Percentiles rank a stretch among this genome's conserved stretches.
Conservation (phyloP, 2,329 filamentous ascomycete species). For the Escovopsis weberi region DNA sequence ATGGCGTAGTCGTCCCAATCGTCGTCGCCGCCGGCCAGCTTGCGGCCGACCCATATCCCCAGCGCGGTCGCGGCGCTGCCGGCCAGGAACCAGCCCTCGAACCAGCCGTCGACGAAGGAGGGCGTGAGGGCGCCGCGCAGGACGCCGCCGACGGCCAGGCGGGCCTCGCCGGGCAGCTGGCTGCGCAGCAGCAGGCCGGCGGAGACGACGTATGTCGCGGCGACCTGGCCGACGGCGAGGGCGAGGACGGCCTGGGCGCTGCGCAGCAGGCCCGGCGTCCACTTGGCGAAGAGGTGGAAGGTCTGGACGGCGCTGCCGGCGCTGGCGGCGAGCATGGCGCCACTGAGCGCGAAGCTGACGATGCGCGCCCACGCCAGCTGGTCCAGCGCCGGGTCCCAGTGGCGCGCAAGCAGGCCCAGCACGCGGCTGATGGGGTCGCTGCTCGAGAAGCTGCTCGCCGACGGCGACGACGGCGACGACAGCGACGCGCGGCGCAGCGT, state of each 20-base stretch:
- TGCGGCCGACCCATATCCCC: slow-evolving; percentile 61
- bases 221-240: slow-evolving; percentile 64
- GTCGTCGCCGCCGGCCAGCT: slow-evolving; percentile 37
- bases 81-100: slow-evolving; percentile 71
- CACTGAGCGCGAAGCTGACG: slow-evolving; percentile 71
- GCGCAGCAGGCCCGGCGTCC: slow-evolving; percentile 55
- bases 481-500: slow-evolving; percentile 41
- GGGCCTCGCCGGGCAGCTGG: slow-evolving; percentile 64
- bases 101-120: slow-evolving; percentile 56
- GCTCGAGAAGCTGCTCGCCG: slow-evolving; percentile 40
- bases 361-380: slow-evolving; percentile 72
- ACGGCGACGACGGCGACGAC: no score
- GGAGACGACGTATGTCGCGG: slow-evolving; percentile 73
- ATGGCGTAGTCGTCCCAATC: slow-evolving; percentile 46
- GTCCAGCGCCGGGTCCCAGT: slow-evolving; percentile 74
- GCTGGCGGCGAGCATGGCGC: slow-evolving; percentile 67
- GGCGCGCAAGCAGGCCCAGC: slow-evolving; percentile 63
- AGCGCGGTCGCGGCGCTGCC: slow-evolving; percentile 50
- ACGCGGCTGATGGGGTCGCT: slow-evolving; percentile 76
- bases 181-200: slow-evolving; percentile 63
- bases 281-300: slow-evolving; percentile 64
- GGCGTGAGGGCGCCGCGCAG: slow-evolving; percentile 65
- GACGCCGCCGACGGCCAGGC: slow-evolving; percentile 62
- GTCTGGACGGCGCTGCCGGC: slow-evolving; percentile 79
- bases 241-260: slow-evolving; percentile 67